A percentile compares a stretch with the other conserved stretches of the same genome.
Conservation (phyloP, 345 rosid genomes). For the Gossypium arboreum region DNA sequence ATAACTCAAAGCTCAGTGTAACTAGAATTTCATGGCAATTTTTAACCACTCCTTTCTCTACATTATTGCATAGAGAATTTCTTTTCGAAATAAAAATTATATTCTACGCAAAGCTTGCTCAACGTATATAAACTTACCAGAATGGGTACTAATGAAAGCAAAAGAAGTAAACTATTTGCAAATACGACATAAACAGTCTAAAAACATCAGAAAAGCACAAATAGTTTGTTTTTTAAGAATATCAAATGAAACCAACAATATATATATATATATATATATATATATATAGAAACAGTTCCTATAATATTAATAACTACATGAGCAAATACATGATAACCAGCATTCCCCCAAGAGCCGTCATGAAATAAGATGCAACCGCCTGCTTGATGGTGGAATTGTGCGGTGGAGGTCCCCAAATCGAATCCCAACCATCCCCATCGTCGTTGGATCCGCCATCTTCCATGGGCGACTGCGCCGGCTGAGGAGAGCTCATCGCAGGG, state of each 20-base stretch:
- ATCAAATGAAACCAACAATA: background rate
- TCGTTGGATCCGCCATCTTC: slow-evolving; percentile 10
- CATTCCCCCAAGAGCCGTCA: slow-evolving; percentile 29
- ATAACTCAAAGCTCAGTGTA: too few species aligned
- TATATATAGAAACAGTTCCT: too few species aligned
- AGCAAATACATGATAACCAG: slow-evolving; percentile 24
- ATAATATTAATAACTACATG: slow-evolving; percentile 3
- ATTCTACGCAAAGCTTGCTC: background rate
- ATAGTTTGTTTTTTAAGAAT: background rate
- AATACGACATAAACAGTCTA: background rate
- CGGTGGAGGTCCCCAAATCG: slow-evolving; percentile 30
- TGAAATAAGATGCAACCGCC: slow-evolving; percentile 29
- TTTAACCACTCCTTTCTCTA: too few species aligned
- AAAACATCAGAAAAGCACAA: background rate
- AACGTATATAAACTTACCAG: too few species aligned
- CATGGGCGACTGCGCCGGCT: slow-evolving; percentile 23
- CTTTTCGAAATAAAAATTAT: background rate
- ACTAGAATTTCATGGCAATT: too few species aligned
- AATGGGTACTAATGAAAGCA: background rate
- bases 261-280: too few species aligned
- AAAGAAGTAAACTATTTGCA: too few species aligned
- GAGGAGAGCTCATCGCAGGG: slow-evolving; percentile 16
- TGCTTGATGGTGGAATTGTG: slow-evolving; percentile 25
- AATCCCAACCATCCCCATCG: slow-evolving; percentile 21
- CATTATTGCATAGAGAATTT: too few species aligned